Evolutionary conservation across 768 basidiomycete species (phyloP), one percentile per base, ranked within the genome.

Genomic region (Trametes maxima): DNA sequence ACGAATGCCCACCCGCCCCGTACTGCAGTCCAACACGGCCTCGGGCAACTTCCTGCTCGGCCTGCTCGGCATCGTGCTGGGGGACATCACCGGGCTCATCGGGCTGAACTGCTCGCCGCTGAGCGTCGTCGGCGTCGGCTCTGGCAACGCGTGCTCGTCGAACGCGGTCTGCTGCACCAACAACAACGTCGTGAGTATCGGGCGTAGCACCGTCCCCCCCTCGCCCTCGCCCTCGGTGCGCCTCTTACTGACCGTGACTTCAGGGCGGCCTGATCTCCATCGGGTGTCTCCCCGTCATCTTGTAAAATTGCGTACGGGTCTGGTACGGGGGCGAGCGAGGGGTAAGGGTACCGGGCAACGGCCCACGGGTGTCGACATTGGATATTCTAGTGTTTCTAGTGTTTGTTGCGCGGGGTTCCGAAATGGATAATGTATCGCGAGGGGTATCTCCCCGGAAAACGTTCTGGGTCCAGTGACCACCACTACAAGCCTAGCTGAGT

Each of bases 21-120:
- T 16, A 5, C 11, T 48, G 25, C 54, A 60, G 62, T 45, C 58
- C 22, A 40, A 43, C 46, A 63, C 58, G 5, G 25, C 33, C 28
- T 12, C 43, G 16, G 50, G 28, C 7, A 10, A 52, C 28, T 17
- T 22, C 43, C 36, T 59, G 21, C 61, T 63, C 13, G 59, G 59
- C 17, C 54, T 63, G 24, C 55, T 66, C 55, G 61, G 65, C 44
- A 60, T 66, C 40, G 61, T 66, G 37, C 24, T 63, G 21, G 46
- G 52, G 13, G 65, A 60, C 55, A 36, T 58, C 39, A 55, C 45
- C 22, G 65, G 43, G 37, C 44, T 60, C 19, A 19, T 66, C 45
- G 65, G 61, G 1, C 49, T 66, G 11, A 47, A 50, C 46, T 66
- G 65, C 59, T 60, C 57, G 39, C 58, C 65, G 21, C 51, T 66